Base-by-base conservation (phyloP, 73 alveolate species). In the Paraurostyla sp. region DNA sequence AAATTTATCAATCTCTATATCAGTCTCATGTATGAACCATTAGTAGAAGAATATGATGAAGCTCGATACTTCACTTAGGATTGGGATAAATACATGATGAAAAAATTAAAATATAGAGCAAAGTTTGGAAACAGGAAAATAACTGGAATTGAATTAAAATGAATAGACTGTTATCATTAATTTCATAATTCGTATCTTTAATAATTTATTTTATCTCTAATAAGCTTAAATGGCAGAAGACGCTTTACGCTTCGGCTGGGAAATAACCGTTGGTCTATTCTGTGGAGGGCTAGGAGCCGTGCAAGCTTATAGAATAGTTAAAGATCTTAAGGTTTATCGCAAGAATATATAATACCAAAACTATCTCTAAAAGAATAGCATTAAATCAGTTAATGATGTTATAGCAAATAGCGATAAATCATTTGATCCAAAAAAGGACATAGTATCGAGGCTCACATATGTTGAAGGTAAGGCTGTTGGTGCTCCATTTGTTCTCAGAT, bases 1-100 rank as follows among this genome's bases (percentile, higher is more conserved):
- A 69, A 69, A 38, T 69, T 69, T 36, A 16, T 69, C 9, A 40
- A 69, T 36, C 69, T 69, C 4, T 69, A 69, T 42, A 69, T 69
- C 32, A 23, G 45, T 27, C 38, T 69, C 23, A 16, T 35, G 13
- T 69, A 69, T 69, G 85, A 69, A 43, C 85, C 85, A 9, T 69
- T 69, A 69, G 62, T 27, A 9, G 85, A 69, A 38, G 85, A 69
- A 11, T 43, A 9, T 16, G 85, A 69, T 2, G 85, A 69, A 38
- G 29, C 58, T 23, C 11, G 62, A 25, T 69, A 69, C 27, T 43
- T 69, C 18, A 69, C 62, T n/a, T 9, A 69, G 65, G 62, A 69
- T 27, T 69, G 7, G 16, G 58, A 36, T 42, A 43, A 69, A 43
- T 6, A 69, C 71, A 35, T 69, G 27, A 35, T 69, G 27, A 69